phyloP scores from a whole-genome alignment of 1,284 basidiomycete genomes.

The Stereum hirsutum region DNA sequence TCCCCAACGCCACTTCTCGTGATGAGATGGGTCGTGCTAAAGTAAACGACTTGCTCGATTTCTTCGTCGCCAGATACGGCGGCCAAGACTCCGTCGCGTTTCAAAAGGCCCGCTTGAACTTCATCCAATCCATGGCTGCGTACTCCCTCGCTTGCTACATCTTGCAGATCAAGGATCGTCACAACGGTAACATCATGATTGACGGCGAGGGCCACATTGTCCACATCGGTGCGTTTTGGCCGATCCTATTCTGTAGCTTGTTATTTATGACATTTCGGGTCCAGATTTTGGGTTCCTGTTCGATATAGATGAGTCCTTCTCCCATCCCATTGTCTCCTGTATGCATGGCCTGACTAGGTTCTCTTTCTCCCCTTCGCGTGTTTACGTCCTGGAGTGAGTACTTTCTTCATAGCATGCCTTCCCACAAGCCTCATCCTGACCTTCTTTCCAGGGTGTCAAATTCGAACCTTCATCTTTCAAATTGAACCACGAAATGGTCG shows the following conservation, averaged over 20 bases:
- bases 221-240: constrained; percentile 68
- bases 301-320: constrained; percentile 82
- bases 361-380: constrained; percentile 10
- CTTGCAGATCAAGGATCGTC: constrained; percentile 94
- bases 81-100: constrained; percentile 84
- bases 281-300: constrained; percentile 97
- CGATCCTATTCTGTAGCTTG: constrained; percentile 1
- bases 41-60: constrained; percentile 92
- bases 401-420: neutral
- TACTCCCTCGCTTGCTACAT: constrained; percentile 99
- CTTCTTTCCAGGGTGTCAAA: constrained; percentile 64
- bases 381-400: constrained; percentile 31
- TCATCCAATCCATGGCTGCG: constrained; percentile 98
- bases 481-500: constrained; percentile 96
- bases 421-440: neutral
- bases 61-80: constrained; percentile 95
- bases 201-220: constrained; percentile 94
- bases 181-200: constrained; percentile 99
- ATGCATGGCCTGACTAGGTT: constrained; percentile 16
- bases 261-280: too few species aligned
- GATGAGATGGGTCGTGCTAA: constrained; percentile 99
- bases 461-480: constrained; percentile 98
- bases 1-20: constrained; percentile 95
- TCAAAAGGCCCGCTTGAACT: constrained; percentile 91
- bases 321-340: constrained; percentile 7